Evolutionary conservation across 2,329 filamentous ascomycete species (phyloP), one percentile per base, ranked within the genome.

Genomic region (Curvularia lunata): DNA sequence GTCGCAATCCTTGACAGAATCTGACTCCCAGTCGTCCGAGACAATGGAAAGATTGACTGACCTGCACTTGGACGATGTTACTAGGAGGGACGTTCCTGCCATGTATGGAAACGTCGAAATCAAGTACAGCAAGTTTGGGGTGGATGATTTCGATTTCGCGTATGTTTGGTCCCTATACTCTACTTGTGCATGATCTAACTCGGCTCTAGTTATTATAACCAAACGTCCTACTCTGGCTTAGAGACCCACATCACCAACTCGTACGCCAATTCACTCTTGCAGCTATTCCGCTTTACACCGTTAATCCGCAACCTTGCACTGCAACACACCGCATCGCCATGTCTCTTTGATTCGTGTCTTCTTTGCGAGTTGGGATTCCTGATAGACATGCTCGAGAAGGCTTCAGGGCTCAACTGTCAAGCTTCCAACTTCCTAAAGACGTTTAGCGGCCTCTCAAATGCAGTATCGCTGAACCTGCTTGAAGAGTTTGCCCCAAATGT

Each of bases 141-240:
- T 99, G n/a, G 94, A 98, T 70, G 96, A 99, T 76, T 99, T 99
- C 75, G 95, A 99, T 76, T 99, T 99, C 78, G 90, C 90, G 88
- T 91, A 80, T 69, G 86, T 34, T 13, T 23, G 42, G 13, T 9
- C 10, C 37, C 5, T 7, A 5, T 21, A 16, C 9, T 25, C 16
- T 34, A 18, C 52, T 56, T 46, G 16, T 16, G 23, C 21, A 23
- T 45, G 23, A 19, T 4, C 53, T 73, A 56, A 18, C 21, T 16
- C 5, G 30, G 8, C 13, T 12, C 10, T 63, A 92, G 91, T 56
- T 98, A 91, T 76, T 99, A 96, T 82, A 99, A 99, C 78, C 92
- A 91, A 74, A 98, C 96, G 1, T 83, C 82, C 23, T 97, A 92
- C 72, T 97, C 95, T 9, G 95, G 95, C 0, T 81, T 99, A 38